A percentile compares a stretch with the other conserved stretches of the same genome.
These are phyloP conservation scores for Peniophora sp. DNA, from an alignment of 1,284 basidiomycete species.

Conservation along the genomic window DNA sequence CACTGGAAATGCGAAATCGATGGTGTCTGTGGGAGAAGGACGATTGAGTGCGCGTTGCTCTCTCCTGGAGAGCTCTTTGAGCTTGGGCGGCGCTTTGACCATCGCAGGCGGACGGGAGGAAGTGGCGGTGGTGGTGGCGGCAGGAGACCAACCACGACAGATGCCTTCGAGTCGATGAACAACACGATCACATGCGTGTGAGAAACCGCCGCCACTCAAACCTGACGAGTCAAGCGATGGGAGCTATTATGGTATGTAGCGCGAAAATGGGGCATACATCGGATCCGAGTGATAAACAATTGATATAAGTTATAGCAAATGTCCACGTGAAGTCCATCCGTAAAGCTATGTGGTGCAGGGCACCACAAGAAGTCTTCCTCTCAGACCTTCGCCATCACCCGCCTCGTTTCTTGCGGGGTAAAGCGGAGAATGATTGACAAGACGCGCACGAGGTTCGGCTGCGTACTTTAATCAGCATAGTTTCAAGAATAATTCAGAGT, in stretches of 20 bases:
- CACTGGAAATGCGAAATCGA: no score
- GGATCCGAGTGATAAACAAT: no score
- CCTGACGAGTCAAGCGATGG: no score
- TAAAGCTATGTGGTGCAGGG: no score
- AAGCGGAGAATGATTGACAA: constrained; percentile 87
- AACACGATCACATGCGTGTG: background rate
- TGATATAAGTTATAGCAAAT: no score
- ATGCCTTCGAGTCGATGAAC: background rate
- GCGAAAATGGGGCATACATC: no score
- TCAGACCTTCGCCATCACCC: constrained; percentile 35
- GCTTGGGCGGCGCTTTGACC: constrained; percentile 10
- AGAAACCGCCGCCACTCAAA: no score
- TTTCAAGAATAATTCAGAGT: background rate
- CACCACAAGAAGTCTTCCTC: no score
- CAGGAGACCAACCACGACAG: no score
- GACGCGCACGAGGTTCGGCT: constrained; percentile 87
- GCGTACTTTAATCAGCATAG: background rate
- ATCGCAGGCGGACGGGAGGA: constrained; percentile 3
- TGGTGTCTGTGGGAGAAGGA: no score
- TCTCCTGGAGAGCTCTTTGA: constrained; percentile 8
- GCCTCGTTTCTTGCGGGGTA: constrained; percentile 86
- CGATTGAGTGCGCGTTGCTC: constrained; percentile 7
- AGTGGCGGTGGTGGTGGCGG: background rate
- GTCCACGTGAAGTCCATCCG: no score
- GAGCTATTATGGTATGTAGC: no score